Base-by-base conservation (phyloP, 2,329 filamentous ascomycete species). In the Penicillium brevicompactum region DNA sequence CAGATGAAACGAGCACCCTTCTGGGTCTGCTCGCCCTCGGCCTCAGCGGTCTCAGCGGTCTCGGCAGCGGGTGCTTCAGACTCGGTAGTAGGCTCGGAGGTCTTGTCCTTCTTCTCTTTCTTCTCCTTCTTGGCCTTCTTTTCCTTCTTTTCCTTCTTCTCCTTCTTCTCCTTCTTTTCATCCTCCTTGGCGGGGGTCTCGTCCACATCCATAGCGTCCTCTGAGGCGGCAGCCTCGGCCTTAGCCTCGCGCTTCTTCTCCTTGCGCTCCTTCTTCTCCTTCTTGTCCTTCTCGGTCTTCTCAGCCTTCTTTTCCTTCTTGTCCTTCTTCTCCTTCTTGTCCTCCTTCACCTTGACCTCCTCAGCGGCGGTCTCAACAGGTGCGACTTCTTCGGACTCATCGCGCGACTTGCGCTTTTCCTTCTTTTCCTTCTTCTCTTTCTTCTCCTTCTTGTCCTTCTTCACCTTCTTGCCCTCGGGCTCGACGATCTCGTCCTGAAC, bases 1-100 rank as follows among this genome's bases (percentile, higher is more conserved):
- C 88, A 84, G 57, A 92, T 91, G 78, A 91, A 91, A 57, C 88
- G 83, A 14, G 79, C 72, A 55, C 80, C 80, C 57, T 72, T 74
- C 58, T 66, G 59, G 42, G 58, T 4, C 62, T 40, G 51, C 21
- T 49, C 24, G 13, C 16, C 58, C 30, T 65, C 61, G 24, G 51
- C 52, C 3, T 61, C 46, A 3, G 59, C 59, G 13, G 13, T 6
- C 34, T 37, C 34, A 8, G 63, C 56, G 9, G 60, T 55, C 18
- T 59, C 46, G 5, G 60, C 59, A 10, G 63, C 53, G 9, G 60
- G 57, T 16, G 60, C 64, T 41, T 55, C 47, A 7, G 60, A 42
- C 34, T 62, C 60, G 51, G 55, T 50, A 6, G 40, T 49, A 5
- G 46, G 46, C 30, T 69, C 64, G 46, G 57, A 55, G 22, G 57